Base-by-base conservation (phyloP, 1,284 basidiomycete species). In the Sporisorium graminicola region DNA sequence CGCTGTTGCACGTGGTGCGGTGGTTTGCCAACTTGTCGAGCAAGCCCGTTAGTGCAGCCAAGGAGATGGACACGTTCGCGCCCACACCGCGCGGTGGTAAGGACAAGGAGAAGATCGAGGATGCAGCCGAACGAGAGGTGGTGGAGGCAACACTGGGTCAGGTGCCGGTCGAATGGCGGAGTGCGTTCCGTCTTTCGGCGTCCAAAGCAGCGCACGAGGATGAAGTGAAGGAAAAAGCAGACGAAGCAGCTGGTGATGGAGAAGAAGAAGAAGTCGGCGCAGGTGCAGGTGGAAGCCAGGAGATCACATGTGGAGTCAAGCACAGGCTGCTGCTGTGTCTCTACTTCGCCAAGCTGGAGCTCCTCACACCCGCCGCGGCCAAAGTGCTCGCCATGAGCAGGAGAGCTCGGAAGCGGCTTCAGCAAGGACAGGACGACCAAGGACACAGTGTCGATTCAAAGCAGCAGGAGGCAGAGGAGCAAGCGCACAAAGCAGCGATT, bases 161-260 rank as follows among this genome's bases (percentile, higher is more conserved):
- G 46, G 40, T 77, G 4, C 58, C 71, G 0, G 40, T 43, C 10
- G 79, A 76, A 22, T 75, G 74, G 69, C 58, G 64, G 27, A 68
- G 65, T 20, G 74, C 79, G 6, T 76, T 75, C 59, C 59, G 58
- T 20, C 68, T 80, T 5, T 71, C 62, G 31, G 44, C 51, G 9
- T 5, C 35, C 16, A 56, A 63, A 27, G 24, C 22, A 1, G 2
- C 35, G 14, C 22, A 35, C 50, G 40, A 62, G 13, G 42, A 40
- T 24, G 42, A 40, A 37, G 24, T n/a, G 20, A 22, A 51, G 20
- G 18, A 24, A 3, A n/a, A 58, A 8, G 53, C 53, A 42, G 62
- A 53, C 8, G 42, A 47, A 31, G 58, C 31, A 6, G 52, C 24
- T n/a, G 57, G 49, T 6, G 57, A 51, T 13, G 56, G 12, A 3